Conservation (phyloP, 2,329 filamentous ascomycete genomes). For the Fusarium acutatum region DNA sequence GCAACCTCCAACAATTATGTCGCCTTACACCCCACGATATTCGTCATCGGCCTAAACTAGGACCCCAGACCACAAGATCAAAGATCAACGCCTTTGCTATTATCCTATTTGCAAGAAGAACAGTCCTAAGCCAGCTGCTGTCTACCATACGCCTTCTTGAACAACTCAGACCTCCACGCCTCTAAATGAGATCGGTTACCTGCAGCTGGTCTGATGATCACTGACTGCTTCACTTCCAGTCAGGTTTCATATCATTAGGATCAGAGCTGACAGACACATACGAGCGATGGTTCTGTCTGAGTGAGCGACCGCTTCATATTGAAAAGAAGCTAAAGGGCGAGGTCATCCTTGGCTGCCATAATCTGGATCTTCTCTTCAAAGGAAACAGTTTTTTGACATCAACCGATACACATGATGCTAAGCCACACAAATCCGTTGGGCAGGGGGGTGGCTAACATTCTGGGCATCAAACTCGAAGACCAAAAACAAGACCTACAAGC, state of each 20-base stretch:
- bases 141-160: slow-evolving; percentile 3
- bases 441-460: slow-evolving; percentile 76
- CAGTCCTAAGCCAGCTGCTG: slow-evolving; percentile 3
- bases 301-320: not conserved
- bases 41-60: slow-evolving; percentile 37
- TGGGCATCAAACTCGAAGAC: slow-evolving; percentile 82
- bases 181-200: slow-evolving; percentile 4
- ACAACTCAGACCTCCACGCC: slow-evolving; percentile 20
- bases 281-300: not conserved
- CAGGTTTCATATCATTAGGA: not conserved
- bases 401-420: slow-evolving; percentile 21
- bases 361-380: not conserved
- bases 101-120: slow-evolving; percentile 25
- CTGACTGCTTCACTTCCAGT: not conserved
- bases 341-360: not conserved
- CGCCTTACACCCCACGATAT: slow-evolving; percentile 40
- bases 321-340: not conserved
- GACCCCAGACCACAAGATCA: slow-evolving; percentile 25
- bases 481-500: slow-evolving; percentile 58
- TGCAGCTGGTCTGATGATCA: slow-evolving; percentile 10
- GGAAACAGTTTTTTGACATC: not conserved
- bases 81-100: not conserved
- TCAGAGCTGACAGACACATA: not conserved
- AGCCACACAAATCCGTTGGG: slow-evolving; percentile 64
- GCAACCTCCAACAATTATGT: slow-evolving; percentile 18